Evolutionary conservation across 768 basidiomycete genomes (phyloP), one percentile per base, ranked within the genome.

Genomic region (Rhizopogon vesiculosus): DNA sequence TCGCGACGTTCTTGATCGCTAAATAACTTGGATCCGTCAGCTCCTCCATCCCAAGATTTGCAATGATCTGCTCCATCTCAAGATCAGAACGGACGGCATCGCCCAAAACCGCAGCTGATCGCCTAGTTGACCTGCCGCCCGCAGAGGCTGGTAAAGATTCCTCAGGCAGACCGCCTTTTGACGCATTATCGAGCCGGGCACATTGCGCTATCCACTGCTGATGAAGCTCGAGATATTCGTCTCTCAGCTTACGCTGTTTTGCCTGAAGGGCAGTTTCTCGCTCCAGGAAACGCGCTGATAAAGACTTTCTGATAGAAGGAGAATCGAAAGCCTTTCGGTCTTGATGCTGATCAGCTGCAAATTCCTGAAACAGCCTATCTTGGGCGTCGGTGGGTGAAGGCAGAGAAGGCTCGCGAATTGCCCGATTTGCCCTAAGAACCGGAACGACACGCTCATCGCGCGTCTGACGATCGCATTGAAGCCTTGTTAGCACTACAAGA

Each of bases 31-130:
- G 92, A 70, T 98, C 94, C n/a, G 87, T 91, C 31, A 91, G 84
- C 57, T 96, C 94, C 59, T 96, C 93, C 61, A 87, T 89, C 25
- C 92, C 93, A 41, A 97, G 75, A 64, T 87, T 91, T n/a, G 92
- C 92, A 55, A 98, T 89, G 66, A 98, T 93, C 72, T 94, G 93
- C 64, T 97, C 91, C 85, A 97, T 94, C 75, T 98, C 96, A 55
- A 96, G 79, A 70, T 98, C 95, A 16, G 94, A 93, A 4, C 93
- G 87, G 15, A 94, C 94, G 13, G 91, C 86, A 69, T 97, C 95
- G 28, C 91, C 91, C 59, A 91, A 73, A 42, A 72, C 74, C 0
- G 87, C 86, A 45, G 85, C 78, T 9, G 87, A 82, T 25, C 91
- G 83, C 29, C 91, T 81, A 8, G 90, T 91, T 42, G 87, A 86